A percentile compares a stretch with the other conserved stretches of the same genome.
Conservation (phyloP, 306 rosid genomes). For the Malus orientalis region DNA sequence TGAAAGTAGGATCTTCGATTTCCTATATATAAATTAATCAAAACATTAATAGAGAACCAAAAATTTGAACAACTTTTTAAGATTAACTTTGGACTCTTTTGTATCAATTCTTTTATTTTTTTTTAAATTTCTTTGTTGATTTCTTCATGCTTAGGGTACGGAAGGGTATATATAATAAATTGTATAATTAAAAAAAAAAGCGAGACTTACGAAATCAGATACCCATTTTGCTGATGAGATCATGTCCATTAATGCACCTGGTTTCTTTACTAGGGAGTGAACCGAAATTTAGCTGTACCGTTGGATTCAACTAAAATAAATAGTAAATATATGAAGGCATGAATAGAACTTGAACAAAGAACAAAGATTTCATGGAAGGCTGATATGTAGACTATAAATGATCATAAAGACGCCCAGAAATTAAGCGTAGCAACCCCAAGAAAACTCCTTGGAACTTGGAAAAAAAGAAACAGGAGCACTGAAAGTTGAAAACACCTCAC, state of each 20-base stretch:
- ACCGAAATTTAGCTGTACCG: not conserved
- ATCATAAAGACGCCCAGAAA: too few species aligned
- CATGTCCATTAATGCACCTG: slow-evolving; percentile 16
- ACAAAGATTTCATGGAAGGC: not conserved
- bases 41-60: not conserved
- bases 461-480: not conserved
- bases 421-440: not conserved
- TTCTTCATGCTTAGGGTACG: not conserved
- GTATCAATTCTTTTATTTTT: not conserved
- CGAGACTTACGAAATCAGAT: slow-evolving; percentile 25
- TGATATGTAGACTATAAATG: not conserved
- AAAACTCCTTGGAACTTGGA: not conserved
- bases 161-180: not conserved
- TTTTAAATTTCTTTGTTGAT: not conserved
- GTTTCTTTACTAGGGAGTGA: not conserved
- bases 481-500: not conserved
- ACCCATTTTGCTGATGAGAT: slow-evolving; percentile 27
- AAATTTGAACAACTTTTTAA: not conserved
- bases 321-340: not conserved
- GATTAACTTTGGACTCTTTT: not conserved
- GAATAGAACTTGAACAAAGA: not conserved
- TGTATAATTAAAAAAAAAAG: not conserved
- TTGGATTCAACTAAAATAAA: not conserved
- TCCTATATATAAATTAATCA: slow-evolving; percentile 1
- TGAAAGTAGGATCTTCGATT: slow-evolving; percentile 18